phyloP scores from a whole-genome alignment of 2,329 filamentous ascomycete genomes.

The Neurospora sp. region DNA sequence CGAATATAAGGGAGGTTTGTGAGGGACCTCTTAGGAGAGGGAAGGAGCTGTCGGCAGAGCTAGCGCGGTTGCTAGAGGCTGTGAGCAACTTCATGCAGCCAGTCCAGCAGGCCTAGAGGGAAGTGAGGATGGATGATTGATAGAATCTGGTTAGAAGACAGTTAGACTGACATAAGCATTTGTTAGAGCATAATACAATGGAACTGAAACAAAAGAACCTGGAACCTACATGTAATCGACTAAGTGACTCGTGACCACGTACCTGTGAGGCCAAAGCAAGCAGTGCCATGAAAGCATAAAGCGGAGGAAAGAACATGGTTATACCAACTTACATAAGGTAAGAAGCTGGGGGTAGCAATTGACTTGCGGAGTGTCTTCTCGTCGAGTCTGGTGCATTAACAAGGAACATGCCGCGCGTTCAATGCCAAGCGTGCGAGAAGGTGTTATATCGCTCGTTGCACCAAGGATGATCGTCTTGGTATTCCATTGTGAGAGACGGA shows the following conservation, averaged over 20 bases:
- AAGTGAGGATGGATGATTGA: neutral
- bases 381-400: neutral
- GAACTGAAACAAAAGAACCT: neutral
- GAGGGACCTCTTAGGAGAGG: constrained; percentile 2
- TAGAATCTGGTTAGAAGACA: neutral
- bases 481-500: neutral
- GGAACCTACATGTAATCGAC: neutral
- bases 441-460: neutral
- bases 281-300: neutral
- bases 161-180: neutral
- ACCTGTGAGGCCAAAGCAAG: neutral
- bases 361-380: neutral
- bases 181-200: neutral
- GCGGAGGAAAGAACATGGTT: neutral
- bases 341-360: neutral
- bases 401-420: neutral
- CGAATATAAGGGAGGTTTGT: neutral
- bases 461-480: neutral
- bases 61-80: neutral
- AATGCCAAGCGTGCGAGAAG: neutral
- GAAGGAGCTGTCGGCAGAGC: neutral
- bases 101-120: neutral
- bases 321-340: neutral
- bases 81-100: neutral
- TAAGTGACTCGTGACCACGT: neutral